Base-by-base conservation (phyloP, 139 green algal genomes). In the Auxenochlorella protothecoides region DNA sequence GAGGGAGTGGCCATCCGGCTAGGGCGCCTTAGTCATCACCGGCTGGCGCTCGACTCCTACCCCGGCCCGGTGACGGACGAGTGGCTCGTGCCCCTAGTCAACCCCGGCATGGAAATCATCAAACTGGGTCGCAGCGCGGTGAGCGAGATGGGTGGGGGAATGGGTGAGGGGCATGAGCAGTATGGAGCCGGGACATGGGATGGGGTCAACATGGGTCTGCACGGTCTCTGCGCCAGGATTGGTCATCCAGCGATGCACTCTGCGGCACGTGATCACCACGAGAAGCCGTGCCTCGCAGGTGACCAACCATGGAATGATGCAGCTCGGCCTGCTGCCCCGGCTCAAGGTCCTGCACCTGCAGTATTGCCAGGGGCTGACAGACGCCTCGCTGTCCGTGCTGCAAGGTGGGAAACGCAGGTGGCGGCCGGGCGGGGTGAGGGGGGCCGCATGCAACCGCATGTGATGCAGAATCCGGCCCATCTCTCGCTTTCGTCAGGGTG, bases 341-440 rank as follows among this genome's bases (percentile, higher is more conserved):
- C 74, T 85, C 7, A 51, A 61, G 55, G 56, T 60, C 8, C 80
- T 85, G 8, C 12, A 54, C 44, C 70, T 85, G 7, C 69, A 78
- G 11, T 72, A 72, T 15, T 85, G 80, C 14, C 63, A 66, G 13
- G 66, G 70, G 6, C 3, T 85, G 3, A 83, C 73, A 13, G 79
- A 85, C 16, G 74, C 54, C 4, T 69, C 72, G 11, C 67, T 82
- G 14, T 62, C 61, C 51, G 54, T 57, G 54, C 69, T 83, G 16
- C 53, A 63, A 64, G 70, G 76, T 79, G 70, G 4, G 57, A 3
- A 0, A 27, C 8, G 6, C 56, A 11, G 59, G 0, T 3, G 3
- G 12, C 3, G 27, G 53, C 7, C 44, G 59, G 27, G 6, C n/a
- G 16, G 52, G n/a, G 10, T 51, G 11, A 59, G 0, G 65, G 3